Conservation (phyloP, 2,329 filamentous ascomycete species). For the Pseudogymnoascus sp. region DNA sequence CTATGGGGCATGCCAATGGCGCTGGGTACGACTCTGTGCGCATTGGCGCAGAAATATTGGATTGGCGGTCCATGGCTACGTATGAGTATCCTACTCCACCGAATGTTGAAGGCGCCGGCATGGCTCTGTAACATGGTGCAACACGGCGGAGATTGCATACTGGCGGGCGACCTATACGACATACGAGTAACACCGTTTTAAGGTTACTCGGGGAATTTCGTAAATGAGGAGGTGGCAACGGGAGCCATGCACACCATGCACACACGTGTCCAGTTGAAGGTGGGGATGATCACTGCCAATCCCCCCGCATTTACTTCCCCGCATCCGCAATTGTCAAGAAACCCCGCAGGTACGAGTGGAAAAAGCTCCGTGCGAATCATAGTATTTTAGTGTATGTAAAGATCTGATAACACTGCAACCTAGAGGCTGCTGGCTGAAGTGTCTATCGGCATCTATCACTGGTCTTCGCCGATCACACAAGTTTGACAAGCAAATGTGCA, state of each 20-base stretch:
- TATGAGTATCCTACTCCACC: not conserved
- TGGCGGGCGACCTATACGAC: not conserved
- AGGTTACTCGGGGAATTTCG: conserved; percentile 1
- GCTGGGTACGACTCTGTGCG: not conserved
- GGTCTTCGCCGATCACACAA: not conserved
- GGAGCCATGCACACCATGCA: not conserved
- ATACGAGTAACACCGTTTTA: not conserved
- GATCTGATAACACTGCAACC: not conserved
- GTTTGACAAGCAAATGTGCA: not conserved
- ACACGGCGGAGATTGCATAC: not conserved
- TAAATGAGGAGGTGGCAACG: not conserved
- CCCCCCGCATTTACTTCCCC: conserved; percentile 1
- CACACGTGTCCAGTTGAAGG: conserved; percentile 3
- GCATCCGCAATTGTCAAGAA: not conserved
- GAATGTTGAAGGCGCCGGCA: not conserved
- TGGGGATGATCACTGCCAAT: not conserved
- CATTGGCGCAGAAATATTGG: not conserved
- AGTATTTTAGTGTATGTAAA: not conserved
- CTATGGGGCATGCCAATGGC: not conserved
- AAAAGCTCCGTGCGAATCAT: not conserved
- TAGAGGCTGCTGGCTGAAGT: no score
- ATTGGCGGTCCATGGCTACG: not conserved
- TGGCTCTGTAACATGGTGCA: not conserved
- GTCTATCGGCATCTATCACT: not conserved
- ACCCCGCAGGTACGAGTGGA: not conserved